Evolutionary conservation across 2,329 filamentous ascomycete species (phyloP), one percentile per base, ranked within the genome.

Genomic region (Penicillium sp.): DNA sequence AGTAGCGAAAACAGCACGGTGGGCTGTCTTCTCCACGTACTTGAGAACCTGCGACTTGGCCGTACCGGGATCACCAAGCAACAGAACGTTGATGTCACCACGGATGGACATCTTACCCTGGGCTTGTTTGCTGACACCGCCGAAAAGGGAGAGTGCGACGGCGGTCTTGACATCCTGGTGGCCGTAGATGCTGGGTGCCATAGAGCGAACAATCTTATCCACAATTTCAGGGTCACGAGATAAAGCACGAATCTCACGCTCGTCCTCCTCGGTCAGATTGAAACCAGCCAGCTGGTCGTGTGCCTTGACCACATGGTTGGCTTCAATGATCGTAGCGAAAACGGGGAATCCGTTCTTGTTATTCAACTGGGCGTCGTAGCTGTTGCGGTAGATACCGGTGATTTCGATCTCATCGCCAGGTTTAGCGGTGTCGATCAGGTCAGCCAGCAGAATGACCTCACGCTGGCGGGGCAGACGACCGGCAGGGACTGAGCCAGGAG

Each of bases 301-400:
- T 0, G 91, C 84, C 68, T 98, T 98, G 68, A 97, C 84, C 4
- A 97, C 82, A 54, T 98, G 90, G 68, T 98, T 98, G 17, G 94
- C 94, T 67, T 98, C 93, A 4, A 98, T 78, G 43, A 98, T 93
- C 0, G 93, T 98, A 4, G 93, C 91, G 66, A 98, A 98, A 23
- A 98, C 93, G 0, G 93, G 93, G 70, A 98, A 97, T 4, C 93
- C 93, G 61, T 97, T 98, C 60, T 93, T 91, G 72, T 96, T 97
- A 72, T 98, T 98, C 39, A 98, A 78, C 56, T 94, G 88, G 3
- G 93, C 90, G 63, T 97, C 91, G 60, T 96, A 98, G 71, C 94
- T 97, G 74, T 98, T 98, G 56, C 89, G 84, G 71, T 98, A 98
- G 54, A 95, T 87, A 49, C 93, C 93, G 6, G 90, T 97, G 7